phyloP scores from a whole-genome alignment of 768 basidiomycete genomes.

The Tulasnella sp. region DNA sequence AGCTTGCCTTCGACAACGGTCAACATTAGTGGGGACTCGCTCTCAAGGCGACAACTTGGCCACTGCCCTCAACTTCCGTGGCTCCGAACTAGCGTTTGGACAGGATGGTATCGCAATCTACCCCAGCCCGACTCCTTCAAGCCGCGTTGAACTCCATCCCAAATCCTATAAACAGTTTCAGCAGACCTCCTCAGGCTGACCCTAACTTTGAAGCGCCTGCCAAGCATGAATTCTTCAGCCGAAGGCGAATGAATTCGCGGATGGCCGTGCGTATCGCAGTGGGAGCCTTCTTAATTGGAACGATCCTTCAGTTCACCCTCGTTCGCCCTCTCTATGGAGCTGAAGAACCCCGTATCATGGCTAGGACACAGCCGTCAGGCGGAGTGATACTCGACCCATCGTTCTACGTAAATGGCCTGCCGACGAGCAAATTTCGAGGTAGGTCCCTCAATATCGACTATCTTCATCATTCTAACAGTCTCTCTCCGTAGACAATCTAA shows the following conservation, averaged over 20 bases:
- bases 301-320: not conserved
- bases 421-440: not conserved
- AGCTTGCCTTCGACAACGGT: no score
- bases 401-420: not conserved
- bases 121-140: not conserved
- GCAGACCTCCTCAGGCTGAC: not conserved
- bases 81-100: not conserved
- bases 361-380: not conserved
- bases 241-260: not conserved
- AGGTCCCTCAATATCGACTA: not conserved
- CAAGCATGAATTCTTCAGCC: not conserved
- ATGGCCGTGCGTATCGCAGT: not conserved
- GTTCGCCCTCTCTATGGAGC: not conserved
- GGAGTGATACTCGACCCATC: not conserved
- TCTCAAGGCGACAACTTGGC: not conserved
- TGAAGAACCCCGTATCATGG: not conserved
- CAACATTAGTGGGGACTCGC: no score
- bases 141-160: not conserved
- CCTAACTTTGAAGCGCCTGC: not conserved
- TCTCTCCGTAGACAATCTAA: not conserved
- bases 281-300: not conserved
- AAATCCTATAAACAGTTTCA: not conserved
- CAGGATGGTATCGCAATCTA: not conserved
- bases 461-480: not conserved
- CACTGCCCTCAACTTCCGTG: not conserved